A percentile compares a stretch with the other conserved stretches of the same genome.
These are phyloP conservation scores for Coelastrella sp. DNA, from an alignment of 139 green algal genomes.

Conservation along the genomic window DNA sequence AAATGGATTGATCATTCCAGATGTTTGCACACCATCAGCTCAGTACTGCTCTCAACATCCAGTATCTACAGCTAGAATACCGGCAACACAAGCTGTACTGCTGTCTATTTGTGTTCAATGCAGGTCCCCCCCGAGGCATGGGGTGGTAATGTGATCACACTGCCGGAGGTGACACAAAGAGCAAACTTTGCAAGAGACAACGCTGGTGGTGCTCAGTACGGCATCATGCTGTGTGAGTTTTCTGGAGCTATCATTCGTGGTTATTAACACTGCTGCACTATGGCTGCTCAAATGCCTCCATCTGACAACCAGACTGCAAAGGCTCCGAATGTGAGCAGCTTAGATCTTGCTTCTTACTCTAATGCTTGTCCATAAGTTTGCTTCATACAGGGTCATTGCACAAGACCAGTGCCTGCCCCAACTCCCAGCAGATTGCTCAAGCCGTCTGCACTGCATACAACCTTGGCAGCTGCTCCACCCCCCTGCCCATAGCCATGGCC, in stretches of 20 bases:
- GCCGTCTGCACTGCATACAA: slow-evolving; percentile 31
- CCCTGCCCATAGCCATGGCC: neutral
- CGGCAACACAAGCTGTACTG: neutral
- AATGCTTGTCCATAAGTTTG: neutral
- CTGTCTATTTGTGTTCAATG: neutral
- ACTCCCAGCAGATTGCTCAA: neutral
- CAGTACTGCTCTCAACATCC: neutral
- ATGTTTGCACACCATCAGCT: neutral
- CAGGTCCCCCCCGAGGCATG: slow-evolving; percentile 57
- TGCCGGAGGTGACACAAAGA: neutral
- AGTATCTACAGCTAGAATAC: neutral
- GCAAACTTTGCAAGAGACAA: slow-evolving; percentile 16
- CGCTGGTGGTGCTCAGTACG: slow-evolving; percentile 26
- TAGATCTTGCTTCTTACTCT: too few species aligned
- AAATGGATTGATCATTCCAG: too few species aligned
- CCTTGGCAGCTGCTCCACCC: slow-evolving; percentile 10
- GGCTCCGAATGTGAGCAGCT: neutral
- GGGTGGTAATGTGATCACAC: slow-evolving; percentile 23
- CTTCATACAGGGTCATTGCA: neutral
- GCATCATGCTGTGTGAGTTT: slow-evolving; percentile 31
- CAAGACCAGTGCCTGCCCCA: slow-evolving; percentile 27
- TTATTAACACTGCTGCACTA: neutral
- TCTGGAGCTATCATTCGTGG: too few species aligned
- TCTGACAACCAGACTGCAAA: neutral
- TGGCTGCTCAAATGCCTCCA: neutral